phyloP scores from a whole-genome alignment of 2,329 filamentous ascomycete genomes.

The Pseudogymnoascus destructans region DNA sequence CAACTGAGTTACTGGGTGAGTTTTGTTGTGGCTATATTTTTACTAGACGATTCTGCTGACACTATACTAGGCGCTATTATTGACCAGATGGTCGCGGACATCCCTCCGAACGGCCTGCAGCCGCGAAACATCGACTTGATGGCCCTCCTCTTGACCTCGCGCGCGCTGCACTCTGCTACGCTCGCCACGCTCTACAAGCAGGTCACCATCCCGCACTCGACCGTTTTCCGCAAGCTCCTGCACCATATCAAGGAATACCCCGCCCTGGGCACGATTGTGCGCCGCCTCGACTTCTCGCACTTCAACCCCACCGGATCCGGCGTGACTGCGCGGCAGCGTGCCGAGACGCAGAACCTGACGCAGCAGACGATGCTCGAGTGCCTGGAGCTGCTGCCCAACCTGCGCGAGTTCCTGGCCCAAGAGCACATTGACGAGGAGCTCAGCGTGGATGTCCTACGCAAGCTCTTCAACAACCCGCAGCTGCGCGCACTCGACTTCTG shows the following conservation, averaged over 20 bases:
- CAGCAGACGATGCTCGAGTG: conserved; percentile 59
- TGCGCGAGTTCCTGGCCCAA: conserved; percentile 67
- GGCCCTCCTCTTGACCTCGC: conserved; percentile 64
- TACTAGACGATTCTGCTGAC: conserved; percentile 16
- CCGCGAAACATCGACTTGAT: conserved; percentile 68
- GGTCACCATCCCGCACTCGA: conserved; percentile 71
- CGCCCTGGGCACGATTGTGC: conserved; percentile 59
- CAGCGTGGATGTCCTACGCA: conserved; percentile 51
- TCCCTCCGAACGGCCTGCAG: conserved; percentile 61
- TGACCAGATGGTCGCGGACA: conserved; percentile 58
- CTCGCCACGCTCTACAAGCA: conserved; percentile 63
- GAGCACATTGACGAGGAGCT: conserved; percentile 72
- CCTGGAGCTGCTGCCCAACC: conserved; percentile 55
- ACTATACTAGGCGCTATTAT: conserved; percentile 51
- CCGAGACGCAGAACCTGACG: conserved; percentile 63
- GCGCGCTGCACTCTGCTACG: conserved; percentile 57
- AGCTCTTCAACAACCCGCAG: conserved; percentile 53
- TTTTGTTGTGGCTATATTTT: conserved; percentile 19
- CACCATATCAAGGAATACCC: conserved; percentile 53
- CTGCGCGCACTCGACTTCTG: conserved; percentile 64
- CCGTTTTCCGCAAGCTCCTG: conserved; percentile 72
- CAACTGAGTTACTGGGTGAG: conserved; percentile 59
- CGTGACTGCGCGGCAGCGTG: conserved; percentile 59
- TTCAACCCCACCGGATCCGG: conserved; percentile 72
- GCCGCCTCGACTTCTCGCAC: conserved; percentile 72